Base-by-base conservation (phyloP, 179 eudicot genomes). In the Spinacia oleracea region DNA sequence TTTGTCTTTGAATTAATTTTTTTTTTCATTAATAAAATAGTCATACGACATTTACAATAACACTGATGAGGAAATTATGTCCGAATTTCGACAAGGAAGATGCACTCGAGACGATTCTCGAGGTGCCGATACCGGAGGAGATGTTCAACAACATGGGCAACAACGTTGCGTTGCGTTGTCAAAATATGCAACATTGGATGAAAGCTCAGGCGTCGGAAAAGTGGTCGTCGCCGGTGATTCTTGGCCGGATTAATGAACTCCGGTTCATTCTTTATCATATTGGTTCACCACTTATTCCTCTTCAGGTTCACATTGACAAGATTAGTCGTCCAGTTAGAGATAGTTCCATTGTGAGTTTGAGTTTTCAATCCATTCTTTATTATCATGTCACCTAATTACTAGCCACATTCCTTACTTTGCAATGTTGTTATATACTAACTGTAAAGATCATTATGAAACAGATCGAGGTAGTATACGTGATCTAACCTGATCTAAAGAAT, bases 51-150 rank as follows among this genome's bases (percentile, higher is more conserved):
- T n/a, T n/a, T n/a, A n/a, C n/a, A n/a, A n/a, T n/a, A n/a, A n/a
- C n/a, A n/a, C n/a, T n/a, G 31, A 96, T 96, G 99, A 89, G 98
- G 89, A 93, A 83, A 85, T 73, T 96, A 40, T 96, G 98, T 79
- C 99, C 98, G 0, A 96, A 96, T 91, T 82, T 91, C 38, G 97
- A 96, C 9, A 86, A 81, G 65, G 98, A 96, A 84, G 98, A 96
- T 81, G 88, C 89, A 16, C 83, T 96, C 12, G 98, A 96, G 82
- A 96, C 96, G 7, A 84, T 96, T 62, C 89, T 96, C 35, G 99
- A 96, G 90, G 96, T 96, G 1, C 99, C 99, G 0, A 89, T 96
- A 23, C 99, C 99, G 3, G 99, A 93, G 63, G 98, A 96, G 72
- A 88, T 96, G 99, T 91, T 91, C 77, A 84, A 86, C 46, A 83